Conservation (phyloP, 371 early-diverging fungal species). For the Dinochytrium kinnereticum region DNA sequence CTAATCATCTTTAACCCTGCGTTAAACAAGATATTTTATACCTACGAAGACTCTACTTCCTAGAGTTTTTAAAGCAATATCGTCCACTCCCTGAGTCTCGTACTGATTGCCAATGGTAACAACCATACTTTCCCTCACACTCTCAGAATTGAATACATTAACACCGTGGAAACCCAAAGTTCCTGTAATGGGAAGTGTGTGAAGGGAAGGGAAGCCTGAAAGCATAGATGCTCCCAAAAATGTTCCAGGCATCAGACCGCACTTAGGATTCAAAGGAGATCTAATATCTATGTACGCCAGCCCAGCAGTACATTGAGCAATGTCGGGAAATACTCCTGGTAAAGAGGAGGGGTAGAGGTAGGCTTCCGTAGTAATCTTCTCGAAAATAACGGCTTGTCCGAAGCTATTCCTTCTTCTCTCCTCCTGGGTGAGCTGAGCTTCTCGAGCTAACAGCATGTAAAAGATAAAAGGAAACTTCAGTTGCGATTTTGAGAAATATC, state of each 20-base stretch:
- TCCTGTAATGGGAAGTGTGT: slow-evolving; percentile 74
- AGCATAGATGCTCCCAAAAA: slow-evolving; percentile 44
- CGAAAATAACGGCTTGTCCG: slow-evolving; percentile 43
- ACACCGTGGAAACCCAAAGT: slow-evolving; percentile 77
- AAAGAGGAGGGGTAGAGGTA: slow-evolving; percentile 65
- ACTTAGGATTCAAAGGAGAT: slow-evolving; percentile 1
- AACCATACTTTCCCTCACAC: slow-evolving; percentile 81
- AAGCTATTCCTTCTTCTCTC: slow-evolving; percentile 50
- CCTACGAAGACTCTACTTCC: slow-evolving; percentile 41
- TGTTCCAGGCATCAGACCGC: slow-evolving; percentile 27
- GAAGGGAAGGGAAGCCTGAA: slow-evolving; percentile 92
- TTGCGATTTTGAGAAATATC: no score
- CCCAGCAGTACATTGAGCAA: slow-evolving; percentile 27
- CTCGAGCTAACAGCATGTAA: slow-evolving; percentile 39
- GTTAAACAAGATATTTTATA: no score
- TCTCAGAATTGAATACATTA: slow-evolving; percentile 83
- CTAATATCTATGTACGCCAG: slow-evolving; percentile 16
- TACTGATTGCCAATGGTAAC: slow-evolving; percentile 65
- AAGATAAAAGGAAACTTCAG: no score
- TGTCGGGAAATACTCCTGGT: slow-evolving; percentile 70
- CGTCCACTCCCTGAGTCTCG: slow-evolving; percentile 45
- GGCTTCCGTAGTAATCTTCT: slow-evolving; percentile 29
- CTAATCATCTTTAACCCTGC: no score
- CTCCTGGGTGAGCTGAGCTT: slow-evolving; percentile 44
- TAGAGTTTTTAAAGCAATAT: slow-evolving; percentile 32